Evolutionary conservation across 2,329 filamentous ascomycete genomes (phyloP), one percentile per base, ranked within the genome.

Genomic region (Verticillium nonalfalfae): DNA sequence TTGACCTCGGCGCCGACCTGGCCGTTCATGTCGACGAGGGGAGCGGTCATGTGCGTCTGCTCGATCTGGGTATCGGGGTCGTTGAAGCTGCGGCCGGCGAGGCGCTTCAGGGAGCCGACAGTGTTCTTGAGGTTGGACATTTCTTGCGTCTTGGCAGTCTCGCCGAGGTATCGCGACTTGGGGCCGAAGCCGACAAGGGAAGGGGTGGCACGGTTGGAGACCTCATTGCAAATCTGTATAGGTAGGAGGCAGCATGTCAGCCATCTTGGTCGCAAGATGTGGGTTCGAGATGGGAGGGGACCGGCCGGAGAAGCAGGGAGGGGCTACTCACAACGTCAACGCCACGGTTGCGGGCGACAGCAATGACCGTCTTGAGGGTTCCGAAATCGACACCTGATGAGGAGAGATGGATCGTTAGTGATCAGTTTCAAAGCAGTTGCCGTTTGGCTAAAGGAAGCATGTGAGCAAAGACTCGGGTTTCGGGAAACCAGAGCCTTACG

Each of bases 91-190:
- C 95, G 92, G 73, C 95, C 95, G 73, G 90, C 90, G 70, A 99
- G 88, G 72, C 95, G 91, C 82, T 97, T 97, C 72, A 99, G 85
- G 68, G 87, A 93, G 76, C 87, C 84, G 79, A 99, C 91, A 69
- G 95, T 99, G 85, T 99, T 99, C 84, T 98, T 99, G 73, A 98
- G 87, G 84, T 99, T 99, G 73, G 94, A 97, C 75, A 97, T 96
- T 81, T 99, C 95, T 81, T 97, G 94, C 68, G 94, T 98, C 87
- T 98, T 98, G 69, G 95, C 95, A 62, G 91, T 79, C 82, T 99
- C 95, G 68, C 95, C 95, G 67, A 99, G 85, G 76, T 96, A 96
- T 81, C 95, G 90, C 77, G 86, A 88, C 81, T 96, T 97, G 75
- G 92, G 90, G 63, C 93, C 92, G 78, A 99, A 99, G 72, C 92